A percentile compares a stretch with the other conserved stretches of the same genome.
phyloP scores from a whole-genome alignment of 768 basidiomycete species.

The Boletus subparvulus region DNA sequence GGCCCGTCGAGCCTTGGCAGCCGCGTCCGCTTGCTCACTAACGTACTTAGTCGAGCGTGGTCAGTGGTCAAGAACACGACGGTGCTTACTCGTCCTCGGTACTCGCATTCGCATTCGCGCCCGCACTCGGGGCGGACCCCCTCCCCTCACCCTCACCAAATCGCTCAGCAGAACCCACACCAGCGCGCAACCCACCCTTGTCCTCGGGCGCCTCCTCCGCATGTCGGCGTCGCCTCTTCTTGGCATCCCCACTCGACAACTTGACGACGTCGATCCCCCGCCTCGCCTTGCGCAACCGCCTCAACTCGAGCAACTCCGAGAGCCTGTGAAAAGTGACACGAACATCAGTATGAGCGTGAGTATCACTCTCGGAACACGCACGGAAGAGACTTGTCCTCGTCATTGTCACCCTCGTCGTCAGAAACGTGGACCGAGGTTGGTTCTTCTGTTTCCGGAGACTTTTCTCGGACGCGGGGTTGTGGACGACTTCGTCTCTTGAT shows the following conservation, averaged over 20 bases:
- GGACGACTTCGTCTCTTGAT: slow-evolving; percentile 78
- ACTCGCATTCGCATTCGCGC: slow-evolving; percentile 26
- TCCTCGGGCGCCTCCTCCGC: slow-evolving; percentile 44
- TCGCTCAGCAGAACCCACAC: not conserved
- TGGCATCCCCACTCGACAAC: slow-evolving; percentile 79
- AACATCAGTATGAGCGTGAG: not conserved
- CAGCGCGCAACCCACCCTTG: slow-evolving; percentile 52
- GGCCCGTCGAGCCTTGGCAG: slow-evolving; percentile 68
- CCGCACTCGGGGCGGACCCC: too few species aligned
- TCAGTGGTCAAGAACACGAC: not conserved
- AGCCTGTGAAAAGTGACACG: slow-evolving; percentile 44
- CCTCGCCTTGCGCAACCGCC: slow-evolving; percentile 68
- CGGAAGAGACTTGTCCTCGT: slow-evolving; percentile 46
- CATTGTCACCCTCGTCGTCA: slow-evolving; percentile 31
- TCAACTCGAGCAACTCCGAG: slow-evolving; percentile 80
- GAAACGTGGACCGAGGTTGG: slow-evolving; percentile 5
- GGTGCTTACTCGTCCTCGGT: slow-evolving; percentile 48
- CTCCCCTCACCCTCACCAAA: too few species aligned
- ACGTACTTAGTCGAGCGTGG: too few species aligned
- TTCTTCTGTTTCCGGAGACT: slow-evolving; percentile 37
- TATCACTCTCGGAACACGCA: slow-evolving; percentile 33
- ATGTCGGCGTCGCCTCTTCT: slow-evolving; percentile 63
- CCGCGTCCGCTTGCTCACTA: slow-evolving; percentile 64
- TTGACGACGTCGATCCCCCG: slow-evolving; percentile 86
- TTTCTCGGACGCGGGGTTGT: slow-evolving; percentile 54